Base-by-base conservation (phyloP, 768 basidiomycete species). In the Trichaptum fuscoviolaceum region DNA sequence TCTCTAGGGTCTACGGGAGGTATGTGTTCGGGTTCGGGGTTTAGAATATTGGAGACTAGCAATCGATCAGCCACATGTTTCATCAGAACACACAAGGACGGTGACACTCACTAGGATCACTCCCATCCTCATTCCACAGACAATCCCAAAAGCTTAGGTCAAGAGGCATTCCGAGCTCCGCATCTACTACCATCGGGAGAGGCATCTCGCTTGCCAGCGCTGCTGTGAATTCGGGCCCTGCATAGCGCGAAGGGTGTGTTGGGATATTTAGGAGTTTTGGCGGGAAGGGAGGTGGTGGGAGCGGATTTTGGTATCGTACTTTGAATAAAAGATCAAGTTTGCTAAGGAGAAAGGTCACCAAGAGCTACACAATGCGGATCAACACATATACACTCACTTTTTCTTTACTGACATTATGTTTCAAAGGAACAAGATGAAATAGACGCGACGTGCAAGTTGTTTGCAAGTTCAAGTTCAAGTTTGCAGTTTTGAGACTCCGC, bases 231-330 rank as follows among this genome's bases (percentile, higher is more conserved):
- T 92, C 92, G 7, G 93, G 91, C 23, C 86, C 85, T 18, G 93
- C 90, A 75, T 97, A 95, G 58, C 96, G 91, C 75, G 85, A 84
- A 6, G 95, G 90, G 73, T 92, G 85, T 35, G 96, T 97, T n/a
- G 91, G 88, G 65, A 98, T 91, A 67, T 96, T 85, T 72, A 99
- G 83, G 3, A 99, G 79, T 78, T 97, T 96, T 27, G 97, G 96
- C 7, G 97, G 97, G 82, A 93, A 98, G 82, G 97, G 95, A 34
- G 97, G 97, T 15, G 95, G 83, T 1, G 96, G 96, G 2, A 99
- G 85, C 2, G 96, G 95, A 77, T 99, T 97, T 57, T 89, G 85
- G 77, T 96, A 99, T 15, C 96, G 90, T 35, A 96, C 95, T 64
- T 94, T 89, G 63, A 96, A 93, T 64, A 98, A 83, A 27, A 99